Conservation (phyloP, 306 rosid species). For the Boehmeria nivea region DNA sequence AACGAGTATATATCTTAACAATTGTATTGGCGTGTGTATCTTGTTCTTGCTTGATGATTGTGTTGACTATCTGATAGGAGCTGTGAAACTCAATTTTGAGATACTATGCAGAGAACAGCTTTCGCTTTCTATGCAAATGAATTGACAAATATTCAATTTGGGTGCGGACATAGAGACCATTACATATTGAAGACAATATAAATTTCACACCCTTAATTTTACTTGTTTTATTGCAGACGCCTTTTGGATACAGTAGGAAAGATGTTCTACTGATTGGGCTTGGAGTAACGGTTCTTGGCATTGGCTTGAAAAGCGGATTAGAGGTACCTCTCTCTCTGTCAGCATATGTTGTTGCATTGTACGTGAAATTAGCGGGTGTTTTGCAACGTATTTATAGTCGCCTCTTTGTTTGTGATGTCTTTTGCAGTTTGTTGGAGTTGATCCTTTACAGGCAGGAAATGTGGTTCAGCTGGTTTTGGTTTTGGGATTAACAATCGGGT, state of each 20-base stretch:
- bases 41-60: no score
- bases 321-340: slow-evolving; percentile 47
- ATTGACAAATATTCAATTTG: no score
- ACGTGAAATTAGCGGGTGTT: no score
- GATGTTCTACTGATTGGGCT: slow-evolving; percentile 87
- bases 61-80: no score
- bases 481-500: slow-evolving; percentile 86
- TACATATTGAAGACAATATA: no score
- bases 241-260: slow-evolving; percentile 90
- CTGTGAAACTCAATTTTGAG: no score
- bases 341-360: not conserved
- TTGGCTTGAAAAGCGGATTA: slow-evolving; percentile 78
- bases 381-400: not conserved
- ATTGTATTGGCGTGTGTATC: no score
- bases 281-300: slow-evolving; percentile 69
- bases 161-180: no score
- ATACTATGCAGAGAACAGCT: no score
- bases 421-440: slow-evolving; percentile 73
- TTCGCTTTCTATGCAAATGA: no score
- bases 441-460: slow-evolving; percentile 92
- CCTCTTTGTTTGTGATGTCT: slow-evolving; percentile 14
- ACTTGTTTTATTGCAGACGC: slow-evolving; percentile 32
- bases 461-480: slow-evolving; percentile 91
- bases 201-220: no score
- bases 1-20: no score